phyloP scores from a whole-genome alignment of 1,139 yeast species.

The Debaryomycetaceae sp. region DNA sequence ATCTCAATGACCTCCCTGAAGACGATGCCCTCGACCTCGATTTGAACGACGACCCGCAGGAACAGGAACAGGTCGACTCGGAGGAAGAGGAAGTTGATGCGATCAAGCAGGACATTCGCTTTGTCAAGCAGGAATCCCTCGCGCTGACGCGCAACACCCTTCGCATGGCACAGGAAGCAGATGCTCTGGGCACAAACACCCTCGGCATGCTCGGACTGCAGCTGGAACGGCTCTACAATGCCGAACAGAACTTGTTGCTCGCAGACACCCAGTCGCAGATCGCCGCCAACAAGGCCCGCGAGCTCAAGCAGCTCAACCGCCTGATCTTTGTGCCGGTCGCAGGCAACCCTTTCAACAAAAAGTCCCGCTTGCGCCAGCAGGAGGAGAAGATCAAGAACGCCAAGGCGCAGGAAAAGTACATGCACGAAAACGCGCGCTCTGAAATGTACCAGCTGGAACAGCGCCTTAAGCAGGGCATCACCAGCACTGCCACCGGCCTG shows the following conservation, averaged over 20 bases:
- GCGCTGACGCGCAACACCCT: conserved; percentile 80
- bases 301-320: conserved; percentile 70
- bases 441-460: conserved; percentile 39
- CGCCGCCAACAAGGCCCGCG: conserved; percentile 77
- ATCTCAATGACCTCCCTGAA: conserved; percentile 24
- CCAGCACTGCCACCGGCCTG: conserved; percentile 24
- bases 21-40: conserved; percentile 30
- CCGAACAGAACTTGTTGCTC: conserved; percentile 66
- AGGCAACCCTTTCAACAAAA: conserved; percentile 78
- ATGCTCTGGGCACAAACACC: conserved; percentile 80
- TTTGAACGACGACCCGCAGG: conserved; percentile 22
- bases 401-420: conserved; percentile 49
- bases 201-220: conserved; percentile 90
- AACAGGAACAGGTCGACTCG: conserved; percentile 36
- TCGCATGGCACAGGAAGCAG: conserved; percentile 86
- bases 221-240: conserved; percentile 69
- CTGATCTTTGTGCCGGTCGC: conserved; percentile 77
- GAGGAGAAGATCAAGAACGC: conserved; percentile 65
- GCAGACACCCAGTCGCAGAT: conserved; percentile 76
- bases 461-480: conserved; percentile 32
- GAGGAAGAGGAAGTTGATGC: conserved; percentile 88
- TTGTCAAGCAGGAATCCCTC: conserved; percentile 79
- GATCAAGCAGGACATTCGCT: conserved; percentile 73
- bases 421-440: conserved; percentile 30
- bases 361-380: conserved; percentile 61